A percentile compares a stretch with the other conserved stretches of the same genome.
Evolutionary conservation across 2,329 filamentous ascomycete species (phyloP).

Genomic region (Apiospora kogelbergensis): DNA sequence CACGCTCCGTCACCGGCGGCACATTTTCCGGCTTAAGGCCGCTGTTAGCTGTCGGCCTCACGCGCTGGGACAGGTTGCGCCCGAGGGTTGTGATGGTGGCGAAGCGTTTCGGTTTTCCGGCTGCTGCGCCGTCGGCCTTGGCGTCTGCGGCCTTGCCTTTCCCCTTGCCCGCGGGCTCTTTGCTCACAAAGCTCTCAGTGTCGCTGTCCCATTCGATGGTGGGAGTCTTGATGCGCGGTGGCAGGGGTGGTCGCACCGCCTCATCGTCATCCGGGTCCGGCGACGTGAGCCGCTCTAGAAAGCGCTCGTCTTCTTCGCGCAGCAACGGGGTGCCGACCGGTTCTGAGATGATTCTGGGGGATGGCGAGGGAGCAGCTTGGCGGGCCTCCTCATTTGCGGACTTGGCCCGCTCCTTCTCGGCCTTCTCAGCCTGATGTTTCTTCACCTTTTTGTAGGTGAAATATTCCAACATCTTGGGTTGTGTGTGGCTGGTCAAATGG

Average conservation of each 20-base stretch:
- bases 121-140: constrained; percentile 35
- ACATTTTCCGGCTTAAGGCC: constrained; percentile 26
- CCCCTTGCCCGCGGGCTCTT: constrained; percentile 19
- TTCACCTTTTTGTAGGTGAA: constrained; percentile 63
- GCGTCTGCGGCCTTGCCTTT: constrained; percentile 28
- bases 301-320: constrained; percentile 56
- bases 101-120: constrained; percentile 38
- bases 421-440: constrained; percentile 55
- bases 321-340: constrained; percentile 45
- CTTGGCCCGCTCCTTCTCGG: constrained; percentile 26
- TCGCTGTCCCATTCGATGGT: constrained; percentile 50
- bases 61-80: constrained; percentile 29
- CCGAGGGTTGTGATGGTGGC: constrained; percentile 36
- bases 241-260: constrained; percentile 52
- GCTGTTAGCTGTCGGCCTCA: constrained; percentile 23
- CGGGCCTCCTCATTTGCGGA: constrained; percentile 24
- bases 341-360: constrained; percentile 27
- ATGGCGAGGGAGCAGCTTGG: constrained; percentile 22
- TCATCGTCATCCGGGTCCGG: constrained; percentile 35
- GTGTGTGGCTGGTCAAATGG: neutral
- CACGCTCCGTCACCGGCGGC: constrained; percentile 34
- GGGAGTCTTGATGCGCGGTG: constrained; percentile 51
- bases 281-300: constrained; percentile 55
- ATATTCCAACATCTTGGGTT: constrained; percentile 58
- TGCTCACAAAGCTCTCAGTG: constrained; percentile 34